These are phyloP conservation scores for Lipomyces chichibuensis DNA, from an alignment of 805 yeast species.

Conservation along the genomic window DNA sequence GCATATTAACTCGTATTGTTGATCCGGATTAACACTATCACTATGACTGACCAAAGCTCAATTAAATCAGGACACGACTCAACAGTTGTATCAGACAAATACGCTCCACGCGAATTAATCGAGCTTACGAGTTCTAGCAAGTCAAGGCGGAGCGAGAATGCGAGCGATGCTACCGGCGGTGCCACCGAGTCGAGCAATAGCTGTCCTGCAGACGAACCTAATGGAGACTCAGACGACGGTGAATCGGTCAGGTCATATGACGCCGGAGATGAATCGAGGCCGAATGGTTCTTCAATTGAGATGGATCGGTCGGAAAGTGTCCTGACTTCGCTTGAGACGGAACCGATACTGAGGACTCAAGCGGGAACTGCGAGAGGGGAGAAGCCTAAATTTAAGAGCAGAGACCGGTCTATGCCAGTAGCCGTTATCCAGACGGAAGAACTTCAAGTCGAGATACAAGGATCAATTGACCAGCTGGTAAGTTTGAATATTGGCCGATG, in stretches of 20 bases:
- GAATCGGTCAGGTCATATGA: background rate
- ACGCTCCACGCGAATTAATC: background rate
- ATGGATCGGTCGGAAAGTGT: background rate
- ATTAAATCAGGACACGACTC: background rate
- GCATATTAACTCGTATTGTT: too few relatives aligned
- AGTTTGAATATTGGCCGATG: background rate
- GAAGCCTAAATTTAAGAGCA: conserved; percentile 7
- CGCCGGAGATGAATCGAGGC: background rate
- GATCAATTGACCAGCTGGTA: conserved; percentile 21
- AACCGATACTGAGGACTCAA: background rate
- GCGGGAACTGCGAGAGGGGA: conserved; percentile 24
- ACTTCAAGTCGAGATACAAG: conserved; percentile 23
- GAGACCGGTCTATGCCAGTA: conserved; percentile 23
- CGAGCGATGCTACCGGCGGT: background rate
- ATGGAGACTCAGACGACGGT: background rate
- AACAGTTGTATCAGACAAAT: background rate
- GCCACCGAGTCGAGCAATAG: background rate
- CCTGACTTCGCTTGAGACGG: background rate
- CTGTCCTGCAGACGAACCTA: background rate
- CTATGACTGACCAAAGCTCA: background rate
- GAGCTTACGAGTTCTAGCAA: background rate
- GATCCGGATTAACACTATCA: background rate
- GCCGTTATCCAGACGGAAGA: conserved; percentile 26
- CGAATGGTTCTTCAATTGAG: background rate
- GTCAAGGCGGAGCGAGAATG: background rate